These are phyloP conservation scores for Venturia nashicola DNA, from an alignment of 2,329 filamentous ascomycete species.

Conservation along the genomic window DNA sequence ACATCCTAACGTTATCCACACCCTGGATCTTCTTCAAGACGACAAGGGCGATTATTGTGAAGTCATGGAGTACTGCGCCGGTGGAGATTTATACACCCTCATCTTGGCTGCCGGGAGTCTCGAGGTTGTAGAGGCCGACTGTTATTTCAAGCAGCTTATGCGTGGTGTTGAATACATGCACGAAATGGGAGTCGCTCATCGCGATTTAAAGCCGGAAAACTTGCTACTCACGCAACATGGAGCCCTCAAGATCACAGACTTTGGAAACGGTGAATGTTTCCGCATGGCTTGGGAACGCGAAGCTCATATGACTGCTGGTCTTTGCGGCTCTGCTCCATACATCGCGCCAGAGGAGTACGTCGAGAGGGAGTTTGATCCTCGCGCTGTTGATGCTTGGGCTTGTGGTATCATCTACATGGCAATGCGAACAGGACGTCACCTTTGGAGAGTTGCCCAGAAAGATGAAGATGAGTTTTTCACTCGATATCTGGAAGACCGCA, in stretches of 20 bases:
- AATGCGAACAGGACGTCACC: conserved; percentile 89
- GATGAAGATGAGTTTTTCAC: conserved; percentile 97
- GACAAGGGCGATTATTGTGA: conserved; percentile 97
- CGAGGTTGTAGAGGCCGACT: conserved; percentile 86
- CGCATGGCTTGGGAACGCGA: conserved; percentile 99
- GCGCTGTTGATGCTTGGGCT: conserved; percentile 97
- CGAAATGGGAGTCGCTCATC: conserved; percentile 97
- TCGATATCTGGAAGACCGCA: conserved; percentile 81
- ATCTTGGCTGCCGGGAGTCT: conserved; percentile 85
- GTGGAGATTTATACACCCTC: conserved; percentile 88
- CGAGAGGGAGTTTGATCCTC: conserved; percentile 89
- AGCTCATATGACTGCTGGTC: conserved; percentile 92
- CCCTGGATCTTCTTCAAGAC: conserved; percentile 86
- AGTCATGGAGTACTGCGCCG: conserved; percentile 98
- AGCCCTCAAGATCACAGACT: conserved; percentile 93
- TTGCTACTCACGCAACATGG: conserved; percentile 85
- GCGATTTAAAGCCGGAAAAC: conserved; percentile 94
- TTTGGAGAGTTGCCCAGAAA: conserved; percentile 94
- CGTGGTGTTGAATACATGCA: conserved; percentile 98
- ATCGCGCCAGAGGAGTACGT: conserved; percentile 95
- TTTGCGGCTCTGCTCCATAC: conserved; percentile 93
- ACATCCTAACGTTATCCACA: conserved; percentile 97
- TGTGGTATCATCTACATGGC: conserved; percentile 99
- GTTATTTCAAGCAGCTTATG: conserved; percentile 99
- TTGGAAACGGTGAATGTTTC: conserved; percentile 98